A percentile compares a stretch with the other conserved stretches of the same genome.
These are phyloP conservation scores for Diaporthe destruens DNA, from an alignment of 2,329 filamentous ascomycete species.

Conservation along the genomic window DNA sequence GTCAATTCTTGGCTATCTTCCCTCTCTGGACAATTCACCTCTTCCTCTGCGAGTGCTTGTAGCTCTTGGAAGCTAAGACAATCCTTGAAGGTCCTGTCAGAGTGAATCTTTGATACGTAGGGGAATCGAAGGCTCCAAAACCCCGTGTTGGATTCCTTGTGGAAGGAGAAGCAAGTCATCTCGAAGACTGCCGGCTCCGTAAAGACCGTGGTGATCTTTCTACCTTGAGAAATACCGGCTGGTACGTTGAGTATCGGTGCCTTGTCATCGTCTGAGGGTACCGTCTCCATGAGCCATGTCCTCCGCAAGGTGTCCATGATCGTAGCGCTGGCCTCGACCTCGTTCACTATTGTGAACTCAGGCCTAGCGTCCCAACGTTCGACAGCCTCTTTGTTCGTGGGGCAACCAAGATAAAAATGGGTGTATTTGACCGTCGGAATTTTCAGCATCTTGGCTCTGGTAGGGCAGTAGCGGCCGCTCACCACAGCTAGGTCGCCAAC, in stretches of 20 bases:
- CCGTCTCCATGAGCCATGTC: conserved; percentile 59
- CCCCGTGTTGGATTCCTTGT: conserved; percentile 75
- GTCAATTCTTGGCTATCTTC: conserved; percentile 72
- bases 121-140: conserved; percentile 85
- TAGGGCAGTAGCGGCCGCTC: conserved; percentile 78
- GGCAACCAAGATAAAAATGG: conserved; percentile 83
- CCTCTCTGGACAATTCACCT: conserved; percentile 61
- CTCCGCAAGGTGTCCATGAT: conserved; percentile 65
- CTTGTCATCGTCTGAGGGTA: conserved; percentile 54
- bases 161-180: conserved; percentile 83
- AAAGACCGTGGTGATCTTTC: conserved; percentile 69
- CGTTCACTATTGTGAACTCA: conserved; percentile 75
- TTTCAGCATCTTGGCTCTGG: conserved; percentile 67
- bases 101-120: conserved; percentile 80
- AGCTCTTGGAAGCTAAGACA: conserved; percentile 77
- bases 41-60: conserved; percentile 72
- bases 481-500: conserved; percentile 86
- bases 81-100: conserved; percentile 78
- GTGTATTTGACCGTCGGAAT: conserved; percentile 77
- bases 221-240: conserved; percentile 56
- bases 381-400: conserved; percentile 75
- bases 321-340: conserved; percentile 67
- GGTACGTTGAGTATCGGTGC: conserved; percentile 62
- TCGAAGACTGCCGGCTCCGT: conserved; percentile 81
- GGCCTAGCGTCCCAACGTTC: conserved; percentile 63